Conservation (phyloP, 208 protist species). For the Phytomonas sp. region DNA sequence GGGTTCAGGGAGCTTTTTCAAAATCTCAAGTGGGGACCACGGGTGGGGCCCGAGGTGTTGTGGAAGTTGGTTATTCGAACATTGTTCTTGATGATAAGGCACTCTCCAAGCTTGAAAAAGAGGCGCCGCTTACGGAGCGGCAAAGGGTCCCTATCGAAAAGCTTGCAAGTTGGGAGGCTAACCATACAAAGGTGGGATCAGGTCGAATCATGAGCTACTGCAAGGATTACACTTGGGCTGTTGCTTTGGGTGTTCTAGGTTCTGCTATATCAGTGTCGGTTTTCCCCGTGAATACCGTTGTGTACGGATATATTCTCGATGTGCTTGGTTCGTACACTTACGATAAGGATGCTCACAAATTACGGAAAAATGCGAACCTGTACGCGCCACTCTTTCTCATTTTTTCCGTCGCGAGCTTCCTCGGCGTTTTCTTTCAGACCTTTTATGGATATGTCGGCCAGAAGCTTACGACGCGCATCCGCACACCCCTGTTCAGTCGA, state of each 20-base stretch:
- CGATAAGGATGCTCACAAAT: constrained; percentile 16
- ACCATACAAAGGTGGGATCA: constrained; percentile 25
- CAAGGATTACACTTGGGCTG: constrained; percentile 22
- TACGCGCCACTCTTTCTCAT: constrained; percentile 47
- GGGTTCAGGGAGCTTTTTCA: constrained; percentile 29
- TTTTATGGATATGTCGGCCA: constrained; percentile 73
- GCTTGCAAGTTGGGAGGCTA: constrained; percentile 50
- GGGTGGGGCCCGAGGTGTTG: background rate
- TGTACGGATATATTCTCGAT: constrained; percentile 37
- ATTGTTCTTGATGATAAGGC: constrained; percentile 33
- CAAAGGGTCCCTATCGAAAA: constrained; percentile 49
- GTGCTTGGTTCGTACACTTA: constrained; percentile 27
- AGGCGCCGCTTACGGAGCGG: constrained; percentile 37
- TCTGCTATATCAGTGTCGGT: constrained; percentile 31
- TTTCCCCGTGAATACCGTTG: constrained; percentile 29
- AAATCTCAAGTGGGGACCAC: constrained; percentile 13
- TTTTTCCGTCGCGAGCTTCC: constrained; percentile 24
- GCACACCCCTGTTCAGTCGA: constrained; percentile 51
- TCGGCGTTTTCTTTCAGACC: constrained; percentile 37
- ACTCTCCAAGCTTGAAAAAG: constrained; percentile 31
- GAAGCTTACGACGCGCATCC: constrained; percentile 55
- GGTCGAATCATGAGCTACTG: constrained; percentile 38
- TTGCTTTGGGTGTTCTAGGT: constrained; percentile 42
- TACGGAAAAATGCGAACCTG: constrained; percentile 28
- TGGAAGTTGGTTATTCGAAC: constrained; percentile 16